A percentile compares a stretch with the other conserved stretches of the same genome.
These are phyloP conservation scores for Pseudodiploospora longispora DNA, from an alignment of 2,329 filamentous ascomycete species.

Conservation along the genomic window DNA sequence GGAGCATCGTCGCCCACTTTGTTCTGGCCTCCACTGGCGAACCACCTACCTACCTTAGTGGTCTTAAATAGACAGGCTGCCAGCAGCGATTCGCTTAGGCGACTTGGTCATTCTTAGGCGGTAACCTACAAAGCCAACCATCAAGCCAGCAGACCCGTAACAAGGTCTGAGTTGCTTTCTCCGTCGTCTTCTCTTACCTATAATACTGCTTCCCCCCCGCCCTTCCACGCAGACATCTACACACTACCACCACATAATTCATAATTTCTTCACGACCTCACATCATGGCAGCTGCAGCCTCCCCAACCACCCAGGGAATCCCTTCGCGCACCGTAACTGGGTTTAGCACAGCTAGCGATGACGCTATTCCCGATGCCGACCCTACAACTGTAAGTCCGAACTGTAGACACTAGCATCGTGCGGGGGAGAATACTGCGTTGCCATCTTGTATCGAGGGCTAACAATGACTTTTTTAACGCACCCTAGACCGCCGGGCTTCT, in stretches of 20 bases:
- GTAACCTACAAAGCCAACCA: no score
- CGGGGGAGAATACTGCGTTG: constrained; percentile 4
- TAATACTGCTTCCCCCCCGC: background rate
- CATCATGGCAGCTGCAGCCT: constrained; percentile 19
- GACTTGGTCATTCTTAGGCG: no score
- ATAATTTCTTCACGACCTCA: background rate
- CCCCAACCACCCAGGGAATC: constrained; percentile 24
- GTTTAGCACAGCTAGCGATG: constrained; percentile 42
- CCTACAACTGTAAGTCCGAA: constrained; percentile 43
- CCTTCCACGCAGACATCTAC: background rate
- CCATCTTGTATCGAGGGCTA: background rate
- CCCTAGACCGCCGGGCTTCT: constrained; percentile 68
- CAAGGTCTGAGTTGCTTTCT: no score
- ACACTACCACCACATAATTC: background rate
- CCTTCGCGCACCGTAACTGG: constrained; percentile 41
- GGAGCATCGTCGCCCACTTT: no score
- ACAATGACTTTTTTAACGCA: background rate
- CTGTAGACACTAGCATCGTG: background rate
- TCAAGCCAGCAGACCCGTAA: no score
- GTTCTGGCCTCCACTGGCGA: no score
- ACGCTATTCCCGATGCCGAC: constrained; percentile 50
- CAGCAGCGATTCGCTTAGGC: no score
- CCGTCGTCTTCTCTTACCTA: background rate
- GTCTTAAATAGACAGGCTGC: no score
- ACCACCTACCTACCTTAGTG: no score